phyloP scores from a whole-genome alignment of 192 early-diverging fungal species.

The Borealophlyctis nickersoniae region DNA sequence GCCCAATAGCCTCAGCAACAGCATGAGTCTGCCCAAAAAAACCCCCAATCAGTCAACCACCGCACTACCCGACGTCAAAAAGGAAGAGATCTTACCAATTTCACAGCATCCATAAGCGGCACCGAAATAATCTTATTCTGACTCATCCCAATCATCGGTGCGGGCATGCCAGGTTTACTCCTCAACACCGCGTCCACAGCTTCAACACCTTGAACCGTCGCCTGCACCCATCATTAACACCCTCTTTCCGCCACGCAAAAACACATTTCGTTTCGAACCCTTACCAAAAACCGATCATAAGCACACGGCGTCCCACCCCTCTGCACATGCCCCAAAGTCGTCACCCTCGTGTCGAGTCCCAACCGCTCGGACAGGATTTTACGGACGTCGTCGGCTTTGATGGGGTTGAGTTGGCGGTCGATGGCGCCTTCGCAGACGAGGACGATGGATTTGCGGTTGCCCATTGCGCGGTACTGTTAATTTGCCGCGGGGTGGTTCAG shows the following conservation, averaged over 20 bases:
- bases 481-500: background rate
- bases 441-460: slow-evolving; percentile 90
- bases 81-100: slow-evolving; percentile 52
- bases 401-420: slow-evolving; percentile 80
- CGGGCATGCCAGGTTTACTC: slow-evolving; percentile 78
- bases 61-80: background rate
- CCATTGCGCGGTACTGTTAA: slow-evolving; percentile 67
- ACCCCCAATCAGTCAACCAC: slow-evolving; percentile 1
- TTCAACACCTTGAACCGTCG: slow-evolving; percentile 90
- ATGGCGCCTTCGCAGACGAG: slow-evolving; percentile 97
- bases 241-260: slow-evolving; percentile 4
- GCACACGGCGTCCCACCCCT: slow-evolving; percentile 87
- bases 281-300: slow-evolving; percentile 86
- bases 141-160: slow-evolving; percentile 89
- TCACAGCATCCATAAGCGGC: slow-evolving; percentile 91
- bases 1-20: slow-evolving; percentile 76
- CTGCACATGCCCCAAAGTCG: slow-evolving; percentile 92
- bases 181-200: slow-evolving; percentile 90
- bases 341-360: slow-evolving; percentile 89
- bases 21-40: slow-evolving; percentile 63
- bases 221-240: slow-evolving; percentile 30
- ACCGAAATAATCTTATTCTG: slow-evolving; percentile 82
- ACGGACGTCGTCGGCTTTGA: slow-evolving; percentile 81
- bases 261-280: background rate
- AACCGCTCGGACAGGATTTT: slow-evolving; percentile 76